phyloP scores from a whole-genome alignment of 768 basidiomycete species.

The Boletus pseudo-olivaceus region DNA sequence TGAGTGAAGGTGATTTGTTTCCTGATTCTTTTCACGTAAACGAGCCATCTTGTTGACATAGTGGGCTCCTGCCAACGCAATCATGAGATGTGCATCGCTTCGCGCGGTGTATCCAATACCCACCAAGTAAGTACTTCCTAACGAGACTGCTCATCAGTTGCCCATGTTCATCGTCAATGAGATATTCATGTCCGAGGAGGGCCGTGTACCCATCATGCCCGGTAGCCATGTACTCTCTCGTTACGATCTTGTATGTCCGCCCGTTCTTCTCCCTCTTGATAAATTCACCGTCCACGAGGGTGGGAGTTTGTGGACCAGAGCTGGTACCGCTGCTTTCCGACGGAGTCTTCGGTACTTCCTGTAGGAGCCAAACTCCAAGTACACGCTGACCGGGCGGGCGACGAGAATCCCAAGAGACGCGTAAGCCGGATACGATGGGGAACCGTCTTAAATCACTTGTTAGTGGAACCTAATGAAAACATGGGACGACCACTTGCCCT shows the following conservation, averaged over 20 bases:
- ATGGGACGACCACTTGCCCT: constrained; percentile 51
- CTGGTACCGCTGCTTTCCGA: constrained; percentile 18
- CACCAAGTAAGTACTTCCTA: constrained; percentile 81
- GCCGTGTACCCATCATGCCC: constrained; percentile 81
- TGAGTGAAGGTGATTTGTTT: constrained; percentile 36
- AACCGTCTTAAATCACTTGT: constrained; percentile 58
- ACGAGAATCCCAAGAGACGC: constrained; percentile 84
- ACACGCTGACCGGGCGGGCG: constrained; percentile 69
- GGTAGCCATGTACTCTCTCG: constrained; percentile 81
- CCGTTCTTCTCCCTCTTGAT: constrained; percentile 52
- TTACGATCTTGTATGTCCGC: constrained; percentile 73
- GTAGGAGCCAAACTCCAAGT: constrained; percentile 62
- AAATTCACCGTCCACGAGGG: constrained; percentile 46
- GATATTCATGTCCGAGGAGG: constrained; percentile 59
- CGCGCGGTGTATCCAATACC: background rate
- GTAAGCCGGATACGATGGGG: constrained; percentile 81
- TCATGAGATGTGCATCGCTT: constrained; percentile 1
- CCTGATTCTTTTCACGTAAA: constrained; percentile 26
- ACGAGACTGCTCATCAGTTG: constrained; percentile 76
- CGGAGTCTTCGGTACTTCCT: constrained; percentile 27
- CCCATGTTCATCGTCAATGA: constrained; percentile 83
- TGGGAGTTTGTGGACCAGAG: constrained; percentile 27
- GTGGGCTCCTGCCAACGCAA: constrained; percentile 51
- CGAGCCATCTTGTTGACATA: constrained; percentile 67
- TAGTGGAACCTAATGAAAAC: background rate